Base-by-base conservation (phyloP, 306 rosid genomes). In the Trifolium repens region DNA sequence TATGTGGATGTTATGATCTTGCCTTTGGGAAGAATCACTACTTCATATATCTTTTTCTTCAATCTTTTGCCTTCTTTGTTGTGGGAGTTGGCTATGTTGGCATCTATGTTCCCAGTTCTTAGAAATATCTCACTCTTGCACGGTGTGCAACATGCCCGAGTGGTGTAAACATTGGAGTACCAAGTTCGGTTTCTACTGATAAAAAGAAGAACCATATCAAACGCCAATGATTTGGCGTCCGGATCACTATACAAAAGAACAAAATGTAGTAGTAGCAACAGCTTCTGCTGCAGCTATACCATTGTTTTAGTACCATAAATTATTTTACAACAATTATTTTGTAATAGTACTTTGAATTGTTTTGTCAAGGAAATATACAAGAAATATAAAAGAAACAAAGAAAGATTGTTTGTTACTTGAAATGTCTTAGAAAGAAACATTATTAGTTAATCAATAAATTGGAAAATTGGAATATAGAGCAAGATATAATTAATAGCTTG, bases 31-130 rank as follows among this genome's bases (percentile, higher is more conserved):
- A 58, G 87, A 94, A 91, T 76, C 79, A 77, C 68, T 91, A 79
- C 82, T 94, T 85, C 87, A 86, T 94, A 54, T 94, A 81, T 88
- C 96, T 91, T 49, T 91, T 94, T 84, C 78, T 85, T 77, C 98
- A 94, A 69, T 83, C 98, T 7, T 19, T 86, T 46, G 98, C 98
- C 62, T 94, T 94, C 94, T 91, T 94, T 85, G 52, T 94, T 8
- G 93, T 80, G 2, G 98, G 98, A 50, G 27, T 94, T 68, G 98
- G 98, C 72, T 90, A 90, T 70, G 85, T 94, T 7, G 98, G 98
- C 43, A 85, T 89, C 74, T 85, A 84, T 72, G 89, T 90, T 79
- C 87, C 97, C 12, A 90, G 55, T 64, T 82, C 88, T 58, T 88
- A 87, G 76, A 52, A 22, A 22, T 22, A 81, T 14, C n/a, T 57